A percentile compares a stretch with the other conserved stretches of the same genome.
Conservation (phyloP, 73 alveolate genomes). For the Vitrella brassicaformis region DNA sequence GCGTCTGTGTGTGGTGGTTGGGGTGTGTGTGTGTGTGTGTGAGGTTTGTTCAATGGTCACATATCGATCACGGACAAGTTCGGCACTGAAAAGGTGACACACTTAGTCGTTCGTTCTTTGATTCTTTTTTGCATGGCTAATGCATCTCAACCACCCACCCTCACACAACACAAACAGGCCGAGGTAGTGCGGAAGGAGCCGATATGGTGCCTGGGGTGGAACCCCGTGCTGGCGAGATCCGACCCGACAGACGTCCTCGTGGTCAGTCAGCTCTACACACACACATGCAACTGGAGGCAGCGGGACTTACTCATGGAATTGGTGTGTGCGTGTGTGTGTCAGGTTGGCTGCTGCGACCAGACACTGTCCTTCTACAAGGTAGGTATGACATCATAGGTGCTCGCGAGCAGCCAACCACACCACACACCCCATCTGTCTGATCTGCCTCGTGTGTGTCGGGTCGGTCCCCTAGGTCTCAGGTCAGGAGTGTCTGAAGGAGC, state of each 20-base stretch:
- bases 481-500: not conserved
- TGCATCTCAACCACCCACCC: no score
- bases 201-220: conserved; percentile 61
- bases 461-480: not conserved
- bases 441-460: not conserved
- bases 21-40: not conserved
- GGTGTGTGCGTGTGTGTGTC: no score
- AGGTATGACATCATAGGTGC: no score
- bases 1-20: not conserved
- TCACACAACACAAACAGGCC: conserved; percentile 10
- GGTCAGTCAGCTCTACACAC: no score
- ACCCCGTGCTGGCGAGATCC: conserved; percentile 37
- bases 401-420: no score
- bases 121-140: no score
- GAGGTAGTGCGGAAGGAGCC: conserved; percentile 49
- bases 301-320: no score
- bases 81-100: conserved; percentile 19
- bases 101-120: no score
- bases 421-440: no score
- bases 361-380: conserved; percentile 52
- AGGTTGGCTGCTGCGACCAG: conserved; percentile 79
- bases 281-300: no score
- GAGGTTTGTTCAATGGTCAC: conserved; percentile 6
- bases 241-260: conserved; percentile 45
- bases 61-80: conserved; percentile 29